Evolutionary conservation across 1,139 yeast genomes (phyloP), one percentile per base, ranked within the genome.

Genomic region (Blastobotrys persicus): DNA sequence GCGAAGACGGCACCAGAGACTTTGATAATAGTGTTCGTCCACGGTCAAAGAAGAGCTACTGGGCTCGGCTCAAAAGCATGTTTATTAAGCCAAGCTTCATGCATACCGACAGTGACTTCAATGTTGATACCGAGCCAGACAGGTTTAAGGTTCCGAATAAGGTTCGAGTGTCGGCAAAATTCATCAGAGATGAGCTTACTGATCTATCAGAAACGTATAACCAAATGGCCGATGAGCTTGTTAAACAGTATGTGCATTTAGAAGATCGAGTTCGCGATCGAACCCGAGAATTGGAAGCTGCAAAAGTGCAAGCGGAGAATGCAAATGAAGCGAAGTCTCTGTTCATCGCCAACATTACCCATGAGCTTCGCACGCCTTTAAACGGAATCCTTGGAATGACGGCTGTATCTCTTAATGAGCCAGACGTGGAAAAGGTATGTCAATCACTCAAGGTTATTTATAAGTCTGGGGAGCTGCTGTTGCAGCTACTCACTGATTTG

Each of bases 371-470:
- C 57, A 92, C 98, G 0, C 98, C 98, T 1, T 73, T 92, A 59
- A 92, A 92, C 67, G 98, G 98, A 64, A 92, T 92, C 41, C 72
- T 92, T 51, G 98, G 98, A 50, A 88, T 92, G 95, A 87, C 97
- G 0, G 86, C 95, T 1, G 88, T 91, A 49, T 92, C 96, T 1
- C 79, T 88, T 83, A 92, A 87, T 19, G 97, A 91, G 65, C 74
- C 74, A 9, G 92, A 88, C 59, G 74, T 76, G 5, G 66, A 73
- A 3, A 81, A 83, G 57, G 80, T 88, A 16, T 81, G 84, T 58
- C 84, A 82, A 44, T 76, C 83, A 35, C 72, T 91, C 55, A 84
- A 83, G 57, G 76, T 89, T 50, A 89, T 91, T 53, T 87, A 86
- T 63, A 77, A 95, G 60, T 85, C 95, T 11, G 97, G 98, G 32